These are phyloP conservation scores for Ustilago trichophora DNA, from an alignment of 1,284 basidiomycete species.

Conservation along the genomic window DNA sequence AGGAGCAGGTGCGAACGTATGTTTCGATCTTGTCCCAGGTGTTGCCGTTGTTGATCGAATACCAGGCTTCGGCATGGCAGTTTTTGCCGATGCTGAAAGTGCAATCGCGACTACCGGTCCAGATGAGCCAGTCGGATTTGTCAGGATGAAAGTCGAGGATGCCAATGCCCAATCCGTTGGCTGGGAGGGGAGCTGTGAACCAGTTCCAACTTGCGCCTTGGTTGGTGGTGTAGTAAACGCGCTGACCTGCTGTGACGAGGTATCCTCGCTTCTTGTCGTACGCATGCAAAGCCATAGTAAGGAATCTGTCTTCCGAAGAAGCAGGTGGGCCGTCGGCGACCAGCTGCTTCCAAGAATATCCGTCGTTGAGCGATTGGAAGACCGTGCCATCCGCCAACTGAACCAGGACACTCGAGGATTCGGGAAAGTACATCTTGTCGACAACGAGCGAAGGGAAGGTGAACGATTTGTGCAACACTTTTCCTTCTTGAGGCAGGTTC, in stretches of 20 bases:
- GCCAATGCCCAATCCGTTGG: conserved; percentile 81
- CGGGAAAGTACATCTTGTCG: conserved; percentile 82
- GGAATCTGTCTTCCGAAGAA: conserved; percentile 40
- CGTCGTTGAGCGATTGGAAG: conserved; percentile 95
- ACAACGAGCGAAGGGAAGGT: conserved; percentile 77
- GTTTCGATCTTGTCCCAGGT: conserved; percentile 80
- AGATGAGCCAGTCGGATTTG: conserved; percentile 84
- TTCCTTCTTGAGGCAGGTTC: conserved; percentile 65
- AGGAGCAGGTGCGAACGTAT: conserved; percentile 91
- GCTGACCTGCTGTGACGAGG: conserved; percentile 78
- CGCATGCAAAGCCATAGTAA: conserved; percentile 85
- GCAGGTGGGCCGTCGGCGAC: conserved; percentile 68
- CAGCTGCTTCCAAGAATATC: conserved; percentile 82
- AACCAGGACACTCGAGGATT: conserved; percentile 79
- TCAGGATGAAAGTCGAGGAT: conserved; percentile 87
- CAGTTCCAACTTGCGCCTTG: conserved; percentile 79
- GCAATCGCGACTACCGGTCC: conserved; percentile 82
- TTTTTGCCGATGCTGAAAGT: conserved; percentile 58
- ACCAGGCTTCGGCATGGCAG: conserved; percentile 61
- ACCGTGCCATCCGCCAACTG: conserved; percentile 79
- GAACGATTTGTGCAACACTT: conserved; percentile 69
- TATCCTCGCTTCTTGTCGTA: conserved; percentile 84
- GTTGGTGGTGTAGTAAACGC: conserved; percentile 81
- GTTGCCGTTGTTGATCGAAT: conserved; percentile 72
- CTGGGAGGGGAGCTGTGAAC: conserved; percentile 73